Evolutionary conservation across 768 basidiomycete species (phyloP).

Genomic region (Boletus rubescentipes): DNA sequence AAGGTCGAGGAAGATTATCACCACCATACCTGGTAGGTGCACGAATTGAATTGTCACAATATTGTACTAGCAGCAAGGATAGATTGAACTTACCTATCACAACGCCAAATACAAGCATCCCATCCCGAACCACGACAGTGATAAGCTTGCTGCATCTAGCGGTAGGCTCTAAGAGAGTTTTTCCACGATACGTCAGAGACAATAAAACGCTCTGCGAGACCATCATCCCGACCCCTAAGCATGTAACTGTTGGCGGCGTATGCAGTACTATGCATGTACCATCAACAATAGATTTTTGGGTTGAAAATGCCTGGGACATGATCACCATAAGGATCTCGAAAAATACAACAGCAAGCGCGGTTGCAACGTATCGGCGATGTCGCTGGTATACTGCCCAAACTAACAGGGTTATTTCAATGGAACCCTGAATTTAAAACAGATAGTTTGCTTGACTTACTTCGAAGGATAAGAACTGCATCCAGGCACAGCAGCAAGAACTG

Average conservation of each 20-base stretch:
- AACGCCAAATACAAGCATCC: conserved; percentile 8
- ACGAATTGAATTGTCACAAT: background rate
- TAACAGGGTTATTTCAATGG: background rate
- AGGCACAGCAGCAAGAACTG: conserved; percentile 14
- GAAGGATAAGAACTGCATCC: conserved; percentile 17
- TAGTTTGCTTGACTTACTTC: conserved; percentile 12
- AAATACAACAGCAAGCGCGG: conserved; percentile 2
- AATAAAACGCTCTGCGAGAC: conserved; percentile 17
- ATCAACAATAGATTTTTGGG: conserved; percentile 9
- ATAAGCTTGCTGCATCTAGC: conserved; percentile 16
- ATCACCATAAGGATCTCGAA: background rate
- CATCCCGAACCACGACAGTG: conserved; percentile 16
- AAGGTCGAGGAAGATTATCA: background rate
- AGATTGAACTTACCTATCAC: conserved; percentile 10
- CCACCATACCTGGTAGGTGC: background rate
- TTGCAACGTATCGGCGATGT: background rate
- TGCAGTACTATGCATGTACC: conserved; percentile 8
- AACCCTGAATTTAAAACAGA: background rate
- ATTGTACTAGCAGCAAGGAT: background rate
- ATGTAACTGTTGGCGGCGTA: background rate
- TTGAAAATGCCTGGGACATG: background rate
- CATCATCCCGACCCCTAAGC: conserved; percentile 1
- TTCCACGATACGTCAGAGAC: conserved; percentile 17
- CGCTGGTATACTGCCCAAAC: conserved; percentile 17
- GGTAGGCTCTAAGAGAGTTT: background rate